Evolutionary conservation across 1,139 yeast genomes (phyloP), one percentile per base, ranked within the genome.

Genomic region (Maudiozyma humilis): DNA sequence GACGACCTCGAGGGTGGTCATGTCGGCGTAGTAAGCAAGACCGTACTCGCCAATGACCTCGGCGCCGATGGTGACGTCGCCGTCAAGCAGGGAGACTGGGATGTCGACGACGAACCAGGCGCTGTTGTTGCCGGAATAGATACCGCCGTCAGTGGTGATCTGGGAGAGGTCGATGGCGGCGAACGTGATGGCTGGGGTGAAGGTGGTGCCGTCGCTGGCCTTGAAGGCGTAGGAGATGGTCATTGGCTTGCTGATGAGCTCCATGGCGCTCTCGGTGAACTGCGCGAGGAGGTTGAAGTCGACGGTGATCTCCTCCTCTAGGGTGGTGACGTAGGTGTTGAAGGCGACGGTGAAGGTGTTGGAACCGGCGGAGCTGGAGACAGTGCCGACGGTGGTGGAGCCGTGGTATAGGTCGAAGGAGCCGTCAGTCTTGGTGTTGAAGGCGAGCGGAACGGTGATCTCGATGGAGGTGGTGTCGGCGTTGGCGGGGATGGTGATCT

Each of bases 21-120:
- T 27, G 10, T 43, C 33, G 4, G 50, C 40, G 34, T 55, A 51
- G 40, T 52, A 59, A 19, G 41, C 33, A 47, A 48, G 56, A 10
- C 49, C 45, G 27, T 44, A 35, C 27, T 39, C 40, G 12, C 43
- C 42, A 10, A 47, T 41, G 16, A 57, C 53, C 8, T 46, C 45
- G 19, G 61, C 52, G 17, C 45, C 48, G 23, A 60, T 48, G 27
- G 47, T 44, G n/a, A 57, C 45, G 6, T 60, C 50, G 17, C 45
- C 40, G n/a, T 29, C 25, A 18, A 55, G 44, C 29, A 48, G 44
- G 15, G 50, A 39, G 15, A 54, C 19, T 38, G 64, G 64, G n/a
- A 60, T 47, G 37, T 57, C 56, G 23, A 57, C 50, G 7, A 56
- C 53, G 44, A 58, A 60, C 56, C 60, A 59, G 8, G 57, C 59